phyloP scores from a whole-genome alignment of 1,139 yeast genomes.

The Kodamaea fungicola region DNA sequence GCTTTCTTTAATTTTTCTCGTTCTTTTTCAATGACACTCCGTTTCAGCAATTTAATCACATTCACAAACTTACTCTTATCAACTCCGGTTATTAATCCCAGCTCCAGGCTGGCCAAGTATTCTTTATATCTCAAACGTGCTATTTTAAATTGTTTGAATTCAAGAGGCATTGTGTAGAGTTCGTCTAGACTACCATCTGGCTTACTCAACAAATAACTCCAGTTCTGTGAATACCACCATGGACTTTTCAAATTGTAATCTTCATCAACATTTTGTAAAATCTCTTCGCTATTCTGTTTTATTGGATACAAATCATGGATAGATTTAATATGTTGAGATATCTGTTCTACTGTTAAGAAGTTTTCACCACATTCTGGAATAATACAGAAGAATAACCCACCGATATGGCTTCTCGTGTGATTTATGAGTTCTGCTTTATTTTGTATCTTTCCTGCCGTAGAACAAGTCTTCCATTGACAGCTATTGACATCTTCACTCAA shows the following conservation, averaged over 20 bases:
- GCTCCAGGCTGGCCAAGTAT: conserved; percentile 13
- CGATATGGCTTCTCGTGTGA: conserved; percentile 2
- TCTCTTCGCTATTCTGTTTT: conserved; percentile 24
- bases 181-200: conserved; percentile 4
- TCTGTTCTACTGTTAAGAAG: conserved; percentile 58
- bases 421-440: not conserved
- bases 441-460: not conserved
- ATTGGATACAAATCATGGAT: conserved; percentile 52
- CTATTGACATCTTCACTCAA: conserved; percentile 1
- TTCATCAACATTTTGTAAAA: conserved; percentile 26
- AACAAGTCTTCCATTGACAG: conserved; percentile 39
- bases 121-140: conserved; percentile 32
- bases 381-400: conserved; percentile 58
- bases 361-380: conserved; percentile 67
- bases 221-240: conserved; percentile 42
- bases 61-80: conserved; percentile 9
- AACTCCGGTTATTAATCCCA: conserved; percentile 5
- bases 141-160: conserved; percentile 32
- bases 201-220: conserved; percentile 21
- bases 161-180: conserved; percentile 28
- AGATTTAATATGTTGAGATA: conserved; percentile 61
- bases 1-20: conserved; percentile 8
- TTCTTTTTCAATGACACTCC: conserved; percentile 9
- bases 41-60: conserved; percentile 14
- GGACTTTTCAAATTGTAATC: conserved; percentile 38